These are phyloP conservation scores for Kockiozyma suomiensis DNA, from an alignment of 805 yeast species.

Conservation along the genomic window DNA sequence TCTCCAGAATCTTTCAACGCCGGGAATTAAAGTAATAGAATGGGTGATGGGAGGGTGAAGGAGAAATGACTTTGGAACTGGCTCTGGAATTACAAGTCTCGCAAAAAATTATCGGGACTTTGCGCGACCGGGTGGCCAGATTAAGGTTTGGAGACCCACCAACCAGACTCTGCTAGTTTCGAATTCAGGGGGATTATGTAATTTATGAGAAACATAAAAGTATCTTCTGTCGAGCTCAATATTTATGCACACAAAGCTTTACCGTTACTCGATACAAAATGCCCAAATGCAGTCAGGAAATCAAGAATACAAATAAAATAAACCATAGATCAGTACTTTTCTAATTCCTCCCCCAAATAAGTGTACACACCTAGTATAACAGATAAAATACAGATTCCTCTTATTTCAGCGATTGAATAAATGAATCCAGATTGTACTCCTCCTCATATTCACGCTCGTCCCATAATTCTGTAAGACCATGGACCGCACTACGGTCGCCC, in stretches of 20 bases:
- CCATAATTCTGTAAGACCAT: slow-evolving; percentile 92
- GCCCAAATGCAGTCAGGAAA: too few species aligned
- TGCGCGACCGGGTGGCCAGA: not conserved
- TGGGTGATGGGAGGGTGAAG: not conserved
- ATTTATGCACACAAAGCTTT: too few species aligned
- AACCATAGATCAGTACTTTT: too few species aligned
- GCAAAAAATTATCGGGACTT: not conserved
- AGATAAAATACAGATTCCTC: not conserved
- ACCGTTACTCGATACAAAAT: too few species aligned
- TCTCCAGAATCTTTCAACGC: not conserved
- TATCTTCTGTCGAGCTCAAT: too few species aligned
- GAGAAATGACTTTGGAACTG: not conserved
- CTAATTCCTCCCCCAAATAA: too few species aligned
- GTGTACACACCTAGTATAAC: too few species aligned
- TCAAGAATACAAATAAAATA: too few species aligned
- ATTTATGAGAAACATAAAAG: not conserved
- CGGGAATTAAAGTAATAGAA: not conserved
- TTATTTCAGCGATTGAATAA: slow-evolving; percentile 74
- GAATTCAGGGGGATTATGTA: not conserved
- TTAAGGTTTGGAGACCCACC: not conserved
- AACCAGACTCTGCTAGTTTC: not conserved
- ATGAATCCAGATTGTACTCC: slow-evolving; percentile 91
- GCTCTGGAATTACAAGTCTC: not conserved
- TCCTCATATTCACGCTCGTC: slow-evolving; percentile 95
- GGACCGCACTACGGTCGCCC: slow-evolving; percentile 82